Percentiles rank a stretch among this genome's conserved stretches.
These are phyloP conservation scores for Pseudognaphalium luteoalbum DNA, from an alignment of 129 eudicot species.

Conservation along the genomic window DNA sequence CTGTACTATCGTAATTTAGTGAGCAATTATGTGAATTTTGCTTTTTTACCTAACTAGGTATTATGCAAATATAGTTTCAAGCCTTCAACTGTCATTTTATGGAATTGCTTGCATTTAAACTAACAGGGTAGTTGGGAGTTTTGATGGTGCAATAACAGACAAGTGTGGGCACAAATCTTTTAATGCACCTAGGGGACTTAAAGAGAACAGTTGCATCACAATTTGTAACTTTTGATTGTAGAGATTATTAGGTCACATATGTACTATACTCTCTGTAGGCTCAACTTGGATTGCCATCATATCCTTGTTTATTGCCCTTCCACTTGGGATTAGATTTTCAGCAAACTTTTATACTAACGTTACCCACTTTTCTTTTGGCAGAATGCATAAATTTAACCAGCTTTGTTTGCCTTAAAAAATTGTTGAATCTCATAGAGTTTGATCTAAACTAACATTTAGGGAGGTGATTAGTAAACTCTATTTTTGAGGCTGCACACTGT, in stretches of 20 bases:
- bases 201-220: not conserved
- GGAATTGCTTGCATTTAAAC: conserved; percentile 18
- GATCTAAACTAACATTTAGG: no score
- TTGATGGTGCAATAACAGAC: conserved; percentile 8
- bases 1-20: not conserved
- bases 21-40: conserved; percentile 6
- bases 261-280: not conserved
- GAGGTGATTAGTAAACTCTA: no score
- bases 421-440: no score
- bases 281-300: not conserved
- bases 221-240: conserved; percentile 3
- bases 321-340: not conserved
- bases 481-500: no score
- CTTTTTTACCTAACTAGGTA: not conserved
- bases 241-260: not conserved
- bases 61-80: conserved; percentile 13
- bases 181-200: conserved; percentile 7
- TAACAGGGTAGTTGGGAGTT: conserved; percentile 18
- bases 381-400: no score
- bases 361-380: not conserved
- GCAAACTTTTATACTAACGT: not conserved
- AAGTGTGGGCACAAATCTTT: not conserved
- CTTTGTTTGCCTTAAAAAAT: no score
- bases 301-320: not conserved
- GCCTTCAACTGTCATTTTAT: conserved; percentile 3